Evolutionary conservation across 1,284 basidiomycete species (phyloP).

Genomic region (Cutaneotrichosporon spelunceum): DNA sequence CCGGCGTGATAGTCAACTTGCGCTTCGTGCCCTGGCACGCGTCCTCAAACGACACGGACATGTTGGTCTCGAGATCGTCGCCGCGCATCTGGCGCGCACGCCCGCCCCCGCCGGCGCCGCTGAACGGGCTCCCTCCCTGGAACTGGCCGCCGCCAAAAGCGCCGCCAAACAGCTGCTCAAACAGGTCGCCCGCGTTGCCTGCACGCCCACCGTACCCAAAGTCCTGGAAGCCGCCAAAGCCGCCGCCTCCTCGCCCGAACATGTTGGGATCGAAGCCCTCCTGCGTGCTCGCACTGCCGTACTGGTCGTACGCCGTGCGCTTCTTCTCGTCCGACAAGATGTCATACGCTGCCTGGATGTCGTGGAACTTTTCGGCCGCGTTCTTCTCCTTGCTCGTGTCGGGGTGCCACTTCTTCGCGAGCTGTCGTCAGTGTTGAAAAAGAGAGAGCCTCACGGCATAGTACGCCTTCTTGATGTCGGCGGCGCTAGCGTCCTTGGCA

Average conservation of each 20-base stretch:
- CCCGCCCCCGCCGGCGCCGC: constrained; percentile 54
- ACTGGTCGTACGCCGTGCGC: constrained; percentile 87
- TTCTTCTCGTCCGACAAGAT: constrained; percentile 91
- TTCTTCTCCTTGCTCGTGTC: constrained; percentile 92
- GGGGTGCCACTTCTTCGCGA: constrained; percentile 97
- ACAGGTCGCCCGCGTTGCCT: constrained; percentile 63
- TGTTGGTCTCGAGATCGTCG: constrained; percentile 74
- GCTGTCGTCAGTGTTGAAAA: constrained; percentile 54
- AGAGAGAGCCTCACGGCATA: constrained; percentile 67
- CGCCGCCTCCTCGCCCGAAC: constrained; percentile 61
- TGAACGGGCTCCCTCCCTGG: constrained; percentile 38
- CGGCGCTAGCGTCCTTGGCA: constrained; percentile 71
- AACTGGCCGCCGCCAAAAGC: constrained; percentile 52
- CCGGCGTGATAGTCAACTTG: constrained; percentile 72
- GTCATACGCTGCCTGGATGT: constrained; percentile 98
- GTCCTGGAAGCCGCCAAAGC: constrained; percentile 65
- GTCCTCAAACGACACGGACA: constrained; percentile 84
- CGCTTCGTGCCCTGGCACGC: constrained; percentile 85
- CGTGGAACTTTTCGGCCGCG: constrained; percentile 89
- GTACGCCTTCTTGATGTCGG: constrained; percentile 96
- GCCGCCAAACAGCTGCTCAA: constrained; percentile 80
- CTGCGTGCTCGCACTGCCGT: constrained; percentile 89
- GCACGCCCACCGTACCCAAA: constrained; percentile 66
- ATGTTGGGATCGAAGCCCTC: constrained; percentile 88
- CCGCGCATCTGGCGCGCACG: constrained; percentile 62